These are phyloP conservation scores for Ensete glaucum DNA, from an alignment of 176 grass and related monocot genomes.

Conservation along the genomic window DNA sequence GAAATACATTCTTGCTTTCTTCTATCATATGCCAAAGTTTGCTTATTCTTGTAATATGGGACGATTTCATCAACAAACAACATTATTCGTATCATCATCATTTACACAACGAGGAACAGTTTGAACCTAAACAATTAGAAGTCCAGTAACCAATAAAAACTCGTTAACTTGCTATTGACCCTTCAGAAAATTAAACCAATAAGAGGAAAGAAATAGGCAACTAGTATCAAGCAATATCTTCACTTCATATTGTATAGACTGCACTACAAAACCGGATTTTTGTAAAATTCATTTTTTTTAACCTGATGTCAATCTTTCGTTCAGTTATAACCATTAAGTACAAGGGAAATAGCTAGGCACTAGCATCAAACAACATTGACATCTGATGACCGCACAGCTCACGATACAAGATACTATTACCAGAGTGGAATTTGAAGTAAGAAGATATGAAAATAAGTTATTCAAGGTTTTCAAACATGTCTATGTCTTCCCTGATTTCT, in stretches of 20 bases:
- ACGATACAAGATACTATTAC: background rate
- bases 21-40: constrained; percentile 28
- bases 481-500: no score
- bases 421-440: no score
- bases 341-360: background rate
- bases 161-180: background rate
- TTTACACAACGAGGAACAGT: constrained; percentile 42
- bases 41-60: constrained; percentile 40
- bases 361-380: background rate
- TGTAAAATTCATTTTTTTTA: background rate
- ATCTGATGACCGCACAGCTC: background rate
- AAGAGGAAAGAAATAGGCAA: background rate
- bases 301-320: background rate
- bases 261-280: no score
- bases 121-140: constrained; percentile 16
- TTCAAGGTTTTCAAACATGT: no score
- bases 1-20: constrained; percentile 29
- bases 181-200: background rate
- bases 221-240: no score
- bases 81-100: constrained; percentile 21
- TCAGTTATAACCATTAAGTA: background rate
- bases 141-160: background rate
- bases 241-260: no score
- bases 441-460: no score
- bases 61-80: constrained; percentile 36